A percentile compares a stretch with the other conserved stretches of the same genome.
Conservation (phyloP, 768 basidiomycete genomes). For the Pleurotus tuber-regium region DNA sequence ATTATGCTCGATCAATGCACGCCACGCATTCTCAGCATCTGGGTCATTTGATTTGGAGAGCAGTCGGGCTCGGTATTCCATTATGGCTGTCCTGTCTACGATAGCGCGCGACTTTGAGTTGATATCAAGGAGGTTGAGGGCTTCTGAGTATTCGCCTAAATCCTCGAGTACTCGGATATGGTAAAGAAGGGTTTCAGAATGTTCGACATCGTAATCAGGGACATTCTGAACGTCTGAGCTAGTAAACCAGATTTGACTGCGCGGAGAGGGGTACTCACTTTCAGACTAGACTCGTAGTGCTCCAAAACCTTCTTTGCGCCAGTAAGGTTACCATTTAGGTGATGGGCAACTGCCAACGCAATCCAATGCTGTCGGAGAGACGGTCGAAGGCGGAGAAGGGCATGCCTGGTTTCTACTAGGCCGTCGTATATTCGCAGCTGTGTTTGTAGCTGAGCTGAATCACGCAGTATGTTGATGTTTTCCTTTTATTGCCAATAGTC, state of each 20-base stretch:
- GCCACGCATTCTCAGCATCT: conserved; percentile 82
- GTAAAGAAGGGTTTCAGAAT: conserved; percentile 80
- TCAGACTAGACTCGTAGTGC: conserved; percentile 66
- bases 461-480: conserved; percentile 90
- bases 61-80: conserved; percentile 74
- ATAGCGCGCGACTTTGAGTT: conserved; percentile 64
- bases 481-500: conserved; percentile 49
- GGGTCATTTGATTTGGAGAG: conserved; percentile 63
- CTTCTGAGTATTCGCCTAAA: conserved; percentile 57
- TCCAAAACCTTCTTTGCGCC: conserved; percentile 75
- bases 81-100: conserved; percentile 67
- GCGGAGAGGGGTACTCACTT: conserved; percentile 49
- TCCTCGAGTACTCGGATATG: conserved; percentile 75
- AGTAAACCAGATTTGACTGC: neutral
- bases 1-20: conserved; percentile 79
- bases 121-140: conserved; percentile 59
- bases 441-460: conserved; percentile 85
- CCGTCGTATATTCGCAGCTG: conserved; percentile 80
- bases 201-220: conserved; percentile 76
- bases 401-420: conserved; percentile 79
- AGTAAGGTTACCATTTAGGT: conserved; percentile 70
- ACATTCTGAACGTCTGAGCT: conserved; percentile 43
- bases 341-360: conserved; percentile 83
- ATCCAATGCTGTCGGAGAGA: conserved; percentile 88
- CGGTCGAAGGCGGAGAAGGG: conserved; percentile 77